These are phyloP conservation scores for Candida palmyrensis DNA, from an alignment of 805 yeast species.

Conservation along the genomic window DNA sequence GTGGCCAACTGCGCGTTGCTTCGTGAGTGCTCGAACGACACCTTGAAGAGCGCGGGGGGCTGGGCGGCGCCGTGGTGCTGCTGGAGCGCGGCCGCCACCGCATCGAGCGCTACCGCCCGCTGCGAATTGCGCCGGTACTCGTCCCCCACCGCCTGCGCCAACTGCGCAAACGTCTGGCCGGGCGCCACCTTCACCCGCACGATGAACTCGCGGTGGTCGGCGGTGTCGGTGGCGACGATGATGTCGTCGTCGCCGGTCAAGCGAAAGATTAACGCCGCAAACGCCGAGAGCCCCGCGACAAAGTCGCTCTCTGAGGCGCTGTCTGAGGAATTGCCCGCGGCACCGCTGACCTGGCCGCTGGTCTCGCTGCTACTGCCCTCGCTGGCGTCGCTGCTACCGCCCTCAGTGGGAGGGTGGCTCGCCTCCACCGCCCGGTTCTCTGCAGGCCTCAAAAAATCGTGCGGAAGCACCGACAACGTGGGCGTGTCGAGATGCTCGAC, in stretches of 20 bases:
- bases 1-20: slow-evolving; percentile 39
- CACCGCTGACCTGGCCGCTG: slow-evolving; percentile 9
- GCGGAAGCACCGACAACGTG: slow-evolving; percentile 82
- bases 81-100: slow-evolving; percentile 50
- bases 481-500: slow-evolving; percentile 63
- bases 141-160: slow-evolving; percentile 41
- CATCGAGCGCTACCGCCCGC: slow-evolving; percentile 47
- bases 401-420: slow-evolving; percentile 29
- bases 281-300: slow-evolving; percentile 55
- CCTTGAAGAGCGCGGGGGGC: slow-evolving; percentile 59
- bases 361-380: neutral
- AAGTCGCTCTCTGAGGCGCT: slow-evolving; percentile 32
- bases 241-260: slow-evolving; percentile 94
- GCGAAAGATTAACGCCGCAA: slow-evolving; percentile 67
- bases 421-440: slow-evolving; percentile 67
- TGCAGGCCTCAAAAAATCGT: slow-evolving; percentile 77
- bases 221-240: slow-evolving; percentile 67
- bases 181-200: slow-evolving; percentile 60
- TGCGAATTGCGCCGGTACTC: slow-evolving; percentile 31
- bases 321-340: slow-evolving; percentile 3
- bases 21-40: slow-evolving; percentile 48
- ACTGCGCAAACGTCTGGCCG: slow-evolving; percentile 46
- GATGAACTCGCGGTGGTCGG: slow-evolving; percentile 41
- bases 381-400: no score
- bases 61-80: slow-evolving; percentile 44